Evolutionary conservation across 2,329 filamentous ascomycete species (phyloP).

Genomic region (Botrytis galanthina): DNA sequence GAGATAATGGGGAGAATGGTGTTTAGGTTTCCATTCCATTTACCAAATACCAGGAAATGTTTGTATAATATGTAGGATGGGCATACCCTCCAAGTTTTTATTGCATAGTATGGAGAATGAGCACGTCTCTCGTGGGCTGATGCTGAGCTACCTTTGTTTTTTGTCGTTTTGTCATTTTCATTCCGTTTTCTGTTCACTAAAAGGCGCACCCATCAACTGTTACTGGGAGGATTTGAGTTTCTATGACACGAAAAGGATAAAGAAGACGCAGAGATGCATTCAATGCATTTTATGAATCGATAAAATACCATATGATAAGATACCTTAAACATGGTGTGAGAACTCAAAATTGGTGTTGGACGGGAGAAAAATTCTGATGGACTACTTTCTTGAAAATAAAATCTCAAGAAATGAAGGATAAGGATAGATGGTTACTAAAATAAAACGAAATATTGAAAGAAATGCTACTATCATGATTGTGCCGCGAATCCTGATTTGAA

Average conservation of each 20-base stretch:
- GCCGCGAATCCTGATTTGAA: background rate
- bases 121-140: background rate
- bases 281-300: background rate
- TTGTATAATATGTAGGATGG: constrained; percentile 1
- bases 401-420: background rate
- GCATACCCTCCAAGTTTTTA: background rate
- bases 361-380: background rate
- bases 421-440: background rate
- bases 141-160: background rate
- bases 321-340: background rate
- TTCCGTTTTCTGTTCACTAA: background rate
- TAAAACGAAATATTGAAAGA: background rate
- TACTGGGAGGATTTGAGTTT: background rate
- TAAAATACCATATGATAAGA: background rate
- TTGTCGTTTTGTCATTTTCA: background rate
- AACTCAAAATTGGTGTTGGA: background rate
- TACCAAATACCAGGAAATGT: background rate
- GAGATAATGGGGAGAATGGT: constrained; percentile 18
- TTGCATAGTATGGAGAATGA: background rate
- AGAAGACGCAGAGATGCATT: background rate
- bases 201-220: background rate
- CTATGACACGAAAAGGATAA: background rate
- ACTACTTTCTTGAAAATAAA: background rate
- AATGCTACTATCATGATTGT: background rate
- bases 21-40: background rate